phyloP scores from a whole-genome alignment of 2,329 filamentous ascomycete genomes.

The Hysterium pulicare region DNA sequence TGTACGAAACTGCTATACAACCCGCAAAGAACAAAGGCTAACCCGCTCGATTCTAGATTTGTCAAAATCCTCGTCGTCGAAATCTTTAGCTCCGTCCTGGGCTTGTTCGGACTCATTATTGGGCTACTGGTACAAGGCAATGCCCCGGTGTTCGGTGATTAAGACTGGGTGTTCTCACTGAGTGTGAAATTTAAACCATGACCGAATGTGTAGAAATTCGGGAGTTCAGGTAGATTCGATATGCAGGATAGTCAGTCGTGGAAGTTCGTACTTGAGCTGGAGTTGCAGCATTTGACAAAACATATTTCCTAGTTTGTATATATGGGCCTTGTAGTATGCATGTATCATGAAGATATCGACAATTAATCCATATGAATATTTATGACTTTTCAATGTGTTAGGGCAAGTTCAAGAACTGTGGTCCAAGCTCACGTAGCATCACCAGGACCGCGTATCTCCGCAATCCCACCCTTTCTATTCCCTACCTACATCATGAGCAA shows the following conservation, averaged over 20 bases:
- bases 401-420: too few species aligned
- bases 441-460: too few species aligned
- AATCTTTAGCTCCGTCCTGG: slow-evolving; percentile 97
- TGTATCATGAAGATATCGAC: slow-evolving; percentile 5
- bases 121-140: slow-evolving; percentile 85
- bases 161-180: too few species aligned
- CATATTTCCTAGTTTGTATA: background rate
- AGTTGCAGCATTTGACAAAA: background rate
- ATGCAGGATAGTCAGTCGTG: too few species aligned
- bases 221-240: too few species aligned
- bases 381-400: too few species aligned
- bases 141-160: slow-evolving; percentile 65
- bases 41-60: slow-evolving; percentile 58
- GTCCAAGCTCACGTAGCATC: too few species aligned
- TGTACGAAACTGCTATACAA: slow-evolving; percentile 60
- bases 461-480: background rate
- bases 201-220: too few species aligned
- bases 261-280: too few species aligned
- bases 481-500: slow-evolving; percentile 23
- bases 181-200: too few species aligned
- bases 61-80: slow-evolving; percentile 99
- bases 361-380: too few species aligned
- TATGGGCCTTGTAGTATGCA: background rate
- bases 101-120: slow-evolving; percentile 93
- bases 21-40: background rate